phyloP scores from a whole-genome alignment of 805 yeast genomes.

The Saturnispora besseyi region DNA sequence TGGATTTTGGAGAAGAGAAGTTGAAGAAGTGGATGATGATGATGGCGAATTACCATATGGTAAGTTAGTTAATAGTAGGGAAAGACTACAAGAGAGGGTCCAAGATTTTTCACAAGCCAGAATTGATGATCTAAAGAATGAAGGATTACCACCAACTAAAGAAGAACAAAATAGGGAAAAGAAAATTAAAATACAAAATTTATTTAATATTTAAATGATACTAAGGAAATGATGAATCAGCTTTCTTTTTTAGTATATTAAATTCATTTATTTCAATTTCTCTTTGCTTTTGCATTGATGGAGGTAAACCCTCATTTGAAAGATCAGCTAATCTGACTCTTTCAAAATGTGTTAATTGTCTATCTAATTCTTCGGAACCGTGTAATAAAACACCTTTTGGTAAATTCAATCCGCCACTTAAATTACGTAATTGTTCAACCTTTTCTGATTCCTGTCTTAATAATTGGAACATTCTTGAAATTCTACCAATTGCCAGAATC shows the following conservation, averaged over 20 bases:
- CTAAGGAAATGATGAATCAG: background rate
- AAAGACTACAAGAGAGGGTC: constrained; percentile 64
- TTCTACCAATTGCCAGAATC: constrained; percentile 92
- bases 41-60: constrained; percentile 84
- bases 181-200: background rate
- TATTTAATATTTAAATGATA: background rate
- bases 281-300: constrained; percentile 31
- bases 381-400: constrained; percentile 84
- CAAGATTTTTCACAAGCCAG: constrained; percentile 76
- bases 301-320: constrained; percentile 81
- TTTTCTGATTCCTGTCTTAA: constrained; percentile 83
- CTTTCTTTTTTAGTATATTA: constrained; percentile 7
- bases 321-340: constrained; percentile 77
- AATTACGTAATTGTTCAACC: constrained; percentile 69
- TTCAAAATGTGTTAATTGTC: constrained; percentile 66
- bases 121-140: constrained; percentile 71
- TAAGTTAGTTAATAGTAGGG: constrained; percentile 71
- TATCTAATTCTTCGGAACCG: constrained; percentile 71
- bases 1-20: constrained; percentile 76
- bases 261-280: constrained; percentile 10
- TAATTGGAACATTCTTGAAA: constrained; percentile 87
- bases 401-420: constrained; percentile 56
- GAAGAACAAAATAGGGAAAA: constrained; percentile 33
- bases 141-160: constrained; percentile 75
- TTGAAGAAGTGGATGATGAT: constrained; percentile 69